Base-by-base conservation (phyloP, 164 flowering plant genomes). In the Tetracentron sinense region DNA sequence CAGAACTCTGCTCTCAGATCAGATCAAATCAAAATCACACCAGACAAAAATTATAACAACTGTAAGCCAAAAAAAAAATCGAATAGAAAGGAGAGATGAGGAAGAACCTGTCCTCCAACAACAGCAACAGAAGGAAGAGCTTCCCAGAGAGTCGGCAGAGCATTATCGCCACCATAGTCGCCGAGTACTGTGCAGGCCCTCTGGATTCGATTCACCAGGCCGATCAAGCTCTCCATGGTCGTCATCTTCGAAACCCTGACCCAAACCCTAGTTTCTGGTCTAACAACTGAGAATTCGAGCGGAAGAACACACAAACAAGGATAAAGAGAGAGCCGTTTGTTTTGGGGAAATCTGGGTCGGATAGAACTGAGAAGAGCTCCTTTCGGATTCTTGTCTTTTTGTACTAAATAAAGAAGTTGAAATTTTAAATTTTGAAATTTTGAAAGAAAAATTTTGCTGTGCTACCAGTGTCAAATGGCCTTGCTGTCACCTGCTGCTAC, bases 221-320 rank as follows among this genome's bases (percentile, higher is more conserved):
- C 96, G 55, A 92, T 92, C 85, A 92, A 81, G 76, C 96, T 89
- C 84, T 92, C 92, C 97, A 89, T 92, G 3, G 86, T 81, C 63
- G 96, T 58, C 86, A 83, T 86, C 65, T 64, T 57, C 31, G 12
- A 19, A 61, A 61, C 59, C 42, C 29, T n/a, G n/a, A 20, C 5
- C 6, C 38, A 38, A 55, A 46, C 49, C 56, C 35, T 65, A 57
- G 15, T 6, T 33, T 3, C 3, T 52, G 21, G 21, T 30, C 56
- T 19, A 27, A 19, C 42, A 54, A 53, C n/a, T 46, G 31, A 2
- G 31, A 33, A 35, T 56, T 26, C 33, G 17, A 53, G n/a, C n/a
- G 10, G 50, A 57, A 22, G 19, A 35, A 38, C 3, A n/a, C 8
- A 56, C n/a, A n/a, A n/a, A n/a, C n/a, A n/a, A n/a, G n/a, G n/a